Evolutionary conservation across 2,329 filamentous ascomycete species (phyloP).

Genomic region (Hypoxylon sp.): DNA sequence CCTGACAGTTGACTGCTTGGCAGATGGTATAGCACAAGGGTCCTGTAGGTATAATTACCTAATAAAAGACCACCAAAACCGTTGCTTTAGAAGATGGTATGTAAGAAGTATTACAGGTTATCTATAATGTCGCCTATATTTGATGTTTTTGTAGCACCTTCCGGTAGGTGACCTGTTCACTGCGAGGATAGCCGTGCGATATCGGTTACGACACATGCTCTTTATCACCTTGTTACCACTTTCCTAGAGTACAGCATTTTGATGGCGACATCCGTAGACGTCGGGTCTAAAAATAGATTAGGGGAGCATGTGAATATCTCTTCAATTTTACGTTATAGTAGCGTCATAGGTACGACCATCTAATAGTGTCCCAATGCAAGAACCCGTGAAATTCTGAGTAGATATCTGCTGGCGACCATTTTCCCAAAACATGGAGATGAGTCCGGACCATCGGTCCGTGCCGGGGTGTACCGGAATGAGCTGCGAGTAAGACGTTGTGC

Average conservation of each 20-base stretch:
- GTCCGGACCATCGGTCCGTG: constrained; percentile 8
- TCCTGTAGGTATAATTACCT: too few relatives aligned
- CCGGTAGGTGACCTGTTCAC: too few relatives aligned
- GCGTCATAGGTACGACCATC: not conserved
- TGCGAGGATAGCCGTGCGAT: not conserved
- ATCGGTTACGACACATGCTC: not conserved
- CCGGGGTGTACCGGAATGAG: constrained; percentile 5
- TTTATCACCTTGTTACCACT: not conserved
- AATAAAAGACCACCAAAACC: too few relatives aligned
- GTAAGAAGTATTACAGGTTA: too few relatives aligned
- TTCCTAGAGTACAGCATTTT: not conserved
- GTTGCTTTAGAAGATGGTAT: too few relatives aligned
- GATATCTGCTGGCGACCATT: constrained; percentile 1
- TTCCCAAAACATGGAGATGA: not conserved
- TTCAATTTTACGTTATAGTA: not conserved
- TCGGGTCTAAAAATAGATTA: not conserved
- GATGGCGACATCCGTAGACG: not conserved
- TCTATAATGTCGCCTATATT: too few relatives aligned
- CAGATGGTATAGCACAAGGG: too few relatives aligned
- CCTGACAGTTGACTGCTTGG: too few relatives aligned
- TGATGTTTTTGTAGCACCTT: too few relatives aligned
- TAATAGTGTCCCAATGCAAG: constrained; percentile 8
- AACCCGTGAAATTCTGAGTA: constrained; percentile 14
- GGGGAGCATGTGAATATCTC: not conserved
- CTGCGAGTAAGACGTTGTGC: not conserved